phyloP scores from a whole-genome alignment of 2,329 filamentous ascomycete genomes.

The Arthrobotrys sphaeroides region DNA sequence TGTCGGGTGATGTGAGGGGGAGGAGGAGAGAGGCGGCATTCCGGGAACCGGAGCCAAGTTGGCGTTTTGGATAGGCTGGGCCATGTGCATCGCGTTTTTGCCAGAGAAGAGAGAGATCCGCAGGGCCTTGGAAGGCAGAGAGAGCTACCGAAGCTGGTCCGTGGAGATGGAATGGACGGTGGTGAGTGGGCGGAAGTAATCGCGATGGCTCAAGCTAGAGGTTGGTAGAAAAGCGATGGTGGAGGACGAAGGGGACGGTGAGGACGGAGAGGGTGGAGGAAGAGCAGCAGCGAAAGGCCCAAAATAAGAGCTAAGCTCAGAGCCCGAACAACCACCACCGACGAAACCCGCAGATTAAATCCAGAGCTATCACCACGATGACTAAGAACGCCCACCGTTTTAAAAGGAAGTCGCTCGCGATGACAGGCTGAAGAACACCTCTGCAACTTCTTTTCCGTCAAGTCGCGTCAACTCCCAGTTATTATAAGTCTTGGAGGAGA shows the following conservation, averaged over 20 bases:
- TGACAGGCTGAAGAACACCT: neutral
- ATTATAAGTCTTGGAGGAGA: neutral
- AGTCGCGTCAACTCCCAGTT: constrained; percentile 2
- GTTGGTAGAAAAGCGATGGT: too few relatives aligned
- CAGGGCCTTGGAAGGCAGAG: neutral
- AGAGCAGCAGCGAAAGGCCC: too few relatives aligned
- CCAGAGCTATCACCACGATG: neutral
- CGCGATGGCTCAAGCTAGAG: neutral
- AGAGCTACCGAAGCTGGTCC: neutral
- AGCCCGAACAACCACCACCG: neutral
- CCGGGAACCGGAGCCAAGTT: constrained; percentile 18
- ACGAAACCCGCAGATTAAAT: neutral
- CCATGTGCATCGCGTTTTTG: constrained; percentile 30
- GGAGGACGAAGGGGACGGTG: too few relatives aligned
- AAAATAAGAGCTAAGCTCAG: too few relatives aligned
- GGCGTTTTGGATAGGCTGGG: constrained; percentile 22
- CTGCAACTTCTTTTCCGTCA: neutral
- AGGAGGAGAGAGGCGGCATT: constrained; percentile 37
- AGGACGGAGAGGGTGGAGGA: too few relatives aligned
- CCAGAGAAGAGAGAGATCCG: neutral
- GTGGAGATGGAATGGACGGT: neutral
- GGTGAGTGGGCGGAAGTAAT: too few relatives aligned
- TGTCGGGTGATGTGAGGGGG: constrained; percentile 46
- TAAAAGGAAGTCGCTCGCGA: constrained; percentile 7
- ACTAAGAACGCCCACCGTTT: neutral